Conservation (phyloP, 371 early-diverging fungal genomes). For the Mucor lusitanicus region DNA sequence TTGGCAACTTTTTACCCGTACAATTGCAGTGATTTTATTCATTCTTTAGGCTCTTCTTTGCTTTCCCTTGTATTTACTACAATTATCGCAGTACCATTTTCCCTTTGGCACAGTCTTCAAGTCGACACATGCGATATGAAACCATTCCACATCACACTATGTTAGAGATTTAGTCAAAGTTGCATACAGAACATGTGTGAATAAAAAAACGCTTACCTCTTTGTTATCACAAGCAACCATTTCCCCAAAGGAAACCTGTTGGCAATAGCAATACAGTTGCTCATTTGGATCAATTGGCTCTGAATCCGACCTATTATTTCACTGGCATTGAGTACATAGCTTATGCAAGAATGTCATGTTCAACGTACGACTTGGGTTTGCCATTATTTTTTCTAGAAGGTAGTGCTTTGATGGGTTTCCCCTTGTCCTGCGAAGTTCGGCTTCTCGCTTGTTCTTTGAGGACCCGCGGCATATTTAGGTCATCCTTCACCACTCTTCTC, state of each 20-base stretch:
- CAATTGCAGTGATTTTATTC: constrained; percentile 1
- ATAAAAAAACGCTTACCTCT: constrained; percentile 62
- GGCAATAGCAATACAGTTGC: constrained; percentile 93
- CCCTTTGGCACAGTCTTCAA: constrained; percentile 84
- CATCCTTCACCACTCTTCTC: constrained; percentile 18
- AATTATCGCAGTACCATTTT: constrained; percentile 91
- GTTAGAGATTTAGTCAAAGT: neutral
- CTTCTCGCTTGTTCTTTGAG: constrained; percentile 18
- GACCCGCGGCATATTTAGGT: constrained; percentile 5
- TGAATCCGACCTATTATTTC: constrained; percentile 21
- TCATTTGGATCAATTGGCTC: constrained; percentile 95
- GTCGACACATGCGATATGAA: constrained; percentile 93
- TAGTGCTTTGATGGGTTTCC: constrained; percentile 17
- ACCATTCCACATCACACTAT: constrained; percentile 94
- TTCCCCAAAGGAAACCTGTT: constrained; percentile 94
- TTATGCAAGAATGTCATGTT: neutral
- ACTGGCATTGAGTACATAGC: neutral
- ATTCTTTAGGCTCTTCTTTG: constrained; percentile 14
- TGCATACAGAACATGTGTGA: neutral
- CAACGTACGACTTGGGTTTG: constrained; percentile 16
- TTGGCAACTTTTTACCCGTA: constrained; percentile 75
- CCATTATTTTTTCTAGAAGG: constrained; percentile 20
- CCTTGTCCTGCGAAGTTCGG: constrained; percentile 13
- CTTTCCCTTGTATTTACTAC: constrained; percentile 35
- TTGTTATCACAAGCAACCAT: constrained; percentile 97